Conservation (phyloP, 1,139 yeast species). For the Yamadazyma songkhlaensis region DNA sequence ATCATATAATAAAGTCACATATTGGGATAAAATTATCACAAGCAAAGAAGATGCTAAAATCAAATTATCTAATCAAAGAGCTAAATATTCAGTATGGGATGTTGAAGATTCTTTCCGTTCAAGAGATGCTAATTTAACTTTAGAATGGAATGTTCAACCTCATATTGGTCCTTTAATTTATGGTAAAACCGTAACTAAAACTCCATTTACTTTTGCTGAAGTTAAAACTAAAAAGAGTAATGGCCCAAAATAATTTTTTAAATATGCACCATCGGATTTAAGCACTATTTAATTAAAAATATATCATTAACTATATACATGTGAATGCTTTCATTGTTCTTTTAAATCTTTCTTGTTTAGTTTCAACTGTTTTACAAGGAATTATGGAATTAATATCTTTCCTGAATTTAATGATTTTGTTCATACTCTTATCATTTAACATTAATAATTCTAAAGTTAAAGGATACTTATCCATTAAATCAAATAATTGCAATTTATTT, state of each 20-base stretch:
- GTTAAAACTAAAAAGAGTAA: conserved; percentile 4
- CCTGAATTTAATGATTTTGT: conserved; percentile 22
- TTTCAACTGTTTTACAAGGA: conserved; percentile 18
- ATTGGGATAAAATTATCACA: conserved; percentile 86
- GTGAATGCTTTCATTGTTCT: conserved; percentile 19
- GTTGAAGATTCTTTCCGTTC: conserved; percentile 63
- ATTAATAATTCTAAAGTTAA: conserved; percentile 30
- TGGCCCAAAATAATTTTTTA: background rate
- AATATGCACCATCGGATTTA: no score
- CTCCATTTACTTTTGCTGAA: conserved; percentile 28
- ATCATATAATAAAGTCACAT: conserved; percentile 65
- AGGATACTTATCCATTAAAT: conserved; percentile 33
- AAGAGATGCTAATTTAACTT: conserved; percentile 64
- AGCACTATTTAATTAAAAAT: background rate
- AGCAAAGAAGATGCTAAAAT: conserved; percentile 57
- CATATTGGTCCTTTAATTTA: conserved; percentile 74
- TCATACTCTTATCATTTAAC: conserved; percentile 10
- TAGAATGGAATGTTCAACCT: conserved; percentile 95
- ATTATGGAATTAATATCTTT: conserved; percentile 19
- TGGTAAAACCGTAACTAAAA: conserved; percentile 51
- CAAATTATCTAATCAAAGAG: conserved; percentile 48
- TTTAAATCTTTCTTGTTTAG: conserved; percentile 18
- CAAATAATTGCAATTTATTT: conserved; percentile 18
- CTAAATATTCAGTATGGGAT: conserved; percentile 90
- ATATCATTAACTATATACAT: background rate